Evolutionary conservation across 306 rosid genomes (phyloP), one percentile per base, ranked within the genome.

Genomic region (Ziziphus jujuba): DNA sequence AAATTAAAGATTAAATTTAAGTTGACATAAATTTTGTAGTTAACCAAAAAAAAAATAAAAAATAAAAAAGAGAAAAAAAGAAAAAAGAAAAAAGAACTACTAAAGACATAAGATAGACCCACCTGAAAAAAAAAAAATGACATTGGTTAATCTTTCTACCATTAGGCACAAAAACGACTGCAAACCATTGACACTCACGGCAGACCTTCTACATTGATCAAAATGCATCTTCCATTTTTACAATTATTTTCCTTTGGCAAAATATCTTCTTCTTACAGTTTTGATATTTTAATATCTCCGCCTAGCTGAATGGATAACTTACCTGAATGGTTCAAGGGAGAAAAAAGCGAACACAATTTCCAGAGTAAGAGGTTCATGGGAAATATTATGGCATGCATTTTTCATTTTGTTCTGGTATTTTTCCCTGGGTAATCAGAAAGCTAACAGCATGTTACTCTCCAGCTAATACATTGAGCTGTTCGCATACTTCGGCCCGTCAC

Each of bases 401-500:
- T 28, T 28, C 33, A 28, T 28, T 28, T 28, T 28, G 33, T 28
- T 28, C 33, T 28, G 33, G 33, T 28, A 28, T 4, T 4, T 28
- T 28, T 28, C 33, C 33, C 4, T 2, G 3, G 34, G 34, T 21
- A n/a, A 35, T 12, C 1, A 25, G 19, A 33, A 45, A 19, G 59
- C 61, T 20, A 21, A 80, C 61, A 43, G 68, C 81, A 63, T 71
- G 54, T 82, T 82, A 84, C 34, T 71, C 77, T 33, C 82, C 63
- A 78, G 79, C 66, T 73, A 62, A 78, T 76, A 86, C 58, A 44
- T 75, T 84, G 80, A 79, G 82, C 61, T 81, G 88, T 71, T 90
- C 89, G 50, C 88, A 84, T 47, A 90, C 77, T 75, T 65, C 82
- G 50, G 79, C 50, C 89, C 96, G 55, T 90, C 98, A 93, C 98